Evolutionary conservation across 1,139 yeast species (phyloP).

Genomic region (Blastobotrys illinoisensis): DNA sequence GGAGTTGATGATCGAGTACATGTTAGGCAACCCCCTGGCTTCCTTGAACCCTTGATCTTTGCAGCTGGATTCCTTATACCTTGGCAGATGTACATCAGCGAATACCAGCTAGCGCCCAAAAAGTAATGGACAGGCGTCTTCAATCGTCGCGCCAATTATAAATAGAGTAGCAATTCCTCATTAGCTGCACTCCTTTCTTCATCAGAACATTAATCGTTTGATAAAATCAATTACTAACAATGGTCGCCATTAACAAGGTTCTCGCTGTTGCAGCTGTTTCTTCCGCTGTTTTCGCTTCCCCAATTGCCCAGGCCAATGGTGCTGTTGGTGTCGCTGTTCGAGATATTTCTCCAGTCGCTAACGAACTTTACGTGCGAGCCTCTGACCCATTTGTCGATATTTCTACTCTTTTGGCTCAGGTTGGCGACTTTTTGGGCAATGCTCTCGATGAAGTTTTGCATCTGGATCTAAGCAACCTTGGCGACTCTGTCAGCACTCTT

Average conservation of each 20-base stretch:
- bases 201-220: not conserved
- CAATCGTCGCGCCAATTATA: not conserved
- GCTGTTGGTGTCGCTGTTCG: no score
- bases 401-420: slow-evolving; percentile 3
- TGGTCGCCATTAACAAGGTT: slow-evolving; percentile 6
- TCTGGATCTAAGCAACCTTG: slow-evolving; percentile 1
- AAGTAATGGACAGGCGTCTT: not conserved
- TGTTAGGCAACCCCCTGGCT: not conserved
- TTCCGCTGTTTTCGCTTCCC: slow-evolving; percentile 2
- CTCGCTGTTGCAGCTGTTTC: slow-evolving; percentile 1
- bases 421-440: slow-evolving; percentile 4
- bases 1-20: not conserved
- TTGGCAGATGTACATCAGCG: no score
- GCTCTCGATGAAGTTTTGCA: slow-evolving; percentile 5
- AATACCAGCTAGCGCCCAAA: no score
- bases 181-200: not conserved
- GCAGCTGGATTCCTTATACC: not conserved
- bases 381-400: not conserved
- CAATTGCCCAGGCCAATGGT: no score
- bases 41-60: not conserved
- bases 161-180: not conserved
- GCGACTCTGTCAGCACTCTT: not conserved
- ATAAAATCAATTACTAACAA: not conserved
- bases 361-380: not conserved
- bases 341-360: slow-evolving; percentile 2